Conservation (phyloP, 2,329 filamentous ascomycete genomes). For the Pezicula radicicola region DNA sequence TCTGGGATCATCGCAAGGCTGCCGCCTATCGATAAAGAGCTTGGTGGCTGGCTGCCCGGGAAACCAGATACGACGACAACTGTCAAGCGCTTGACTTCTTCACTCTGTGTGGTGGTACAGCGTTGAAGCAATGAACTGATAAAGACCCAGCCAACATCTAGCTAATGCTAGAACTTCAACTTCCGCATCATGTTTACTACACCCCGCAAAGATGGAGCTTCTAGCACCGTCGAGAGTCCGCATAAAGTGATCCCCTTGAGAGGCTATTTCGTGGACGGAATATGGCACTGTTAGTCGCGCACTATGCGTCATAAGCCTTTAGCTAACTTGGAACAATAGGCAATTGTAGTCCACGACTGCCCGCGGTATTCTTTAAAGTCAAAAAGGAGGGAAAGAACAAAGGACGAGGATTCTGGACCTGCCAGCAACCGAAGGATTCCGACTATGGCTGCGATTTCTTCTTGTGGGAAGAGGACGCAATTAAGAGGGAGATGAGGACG, state of each 20-base stretch:
- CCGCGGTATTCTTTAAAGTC: slow-evolving; percentile 45
- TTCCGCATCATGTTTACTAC: neutral
- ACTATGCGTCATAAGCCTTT: neutral
- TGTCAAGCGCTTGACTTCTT: too few species aligned
- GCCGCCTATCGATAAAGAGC: too few species aligned
- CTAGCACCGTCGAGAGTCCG: neutral
- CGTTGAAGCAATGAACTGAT: too few species aligned
- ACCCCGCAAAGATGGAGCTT: neutral
- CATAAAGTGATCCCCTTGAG: slow-evolving; percentile 3
- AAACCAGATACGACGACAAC: too few species aligned
- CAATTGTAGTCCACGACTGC: slow-evolving; percentile 48
- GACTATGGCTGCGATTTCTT: slow-evolving; percentile 52
- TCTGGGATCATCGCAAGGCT: too few species aligned
- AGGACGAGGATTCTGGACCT: slow-evolving; percentile 51
- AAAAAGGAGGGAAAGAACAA: slow-evolving; percentile 48
- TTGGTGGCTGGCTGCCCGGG: too few species aligned
- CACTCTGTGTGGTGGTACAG: too few species aligned
- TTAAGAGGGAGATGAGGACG: slow-evolving; percentile 39
- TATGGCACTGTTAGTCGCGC: slow-evolving; percentile 6
- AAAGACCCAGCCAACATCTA: too few species aligned
- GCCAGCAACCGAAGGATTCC: slow-evolving; percentile 39
- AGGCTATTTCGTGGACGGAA: slow-evolving; percentile 20
- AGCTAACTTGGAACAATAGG: slow-evolving; percentile 26
- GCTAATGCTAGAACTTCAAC: too few species aligned
- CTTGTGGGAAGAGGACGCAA: slow-evolving; percentile 53